phyloP scores from a whole-genome alignment of 2,329 filamentous ascomycete genomes.

The Ustilaginoidea virens region DNA sequence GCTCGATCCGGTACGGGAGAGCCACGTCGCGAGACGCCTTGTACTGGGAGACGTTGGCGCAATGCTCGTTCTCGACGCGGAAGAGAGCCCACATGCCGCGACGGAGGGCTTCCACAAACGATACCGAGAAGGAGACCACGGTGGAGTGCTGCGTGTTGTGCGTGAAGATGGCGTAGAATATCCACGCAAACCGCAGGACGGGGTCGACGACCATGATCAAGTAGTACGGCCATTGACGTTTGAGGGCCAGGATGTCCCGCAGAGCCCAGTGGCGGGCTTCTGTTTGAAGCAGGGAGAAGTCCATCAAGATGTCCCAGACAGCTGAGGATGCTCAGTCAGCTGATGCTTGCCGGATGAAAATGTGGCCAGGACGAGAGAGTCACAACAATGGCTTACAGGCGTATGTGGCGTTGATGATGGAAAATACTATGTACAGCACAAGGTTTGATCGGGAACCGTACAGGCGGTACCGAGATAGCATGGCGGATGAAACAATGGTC shows the following conservation, averaged over 20 bases:
- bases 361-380: neutral
- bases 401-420: slow-evolving; percentile 70
- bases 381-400: slow-evolving; percentile 58
- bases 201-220: slow-evolving; percentile 69
- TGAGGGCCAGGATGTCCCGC: slow-evolving; percentile 67
- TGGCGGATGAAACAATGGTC: slow-evolving; percentile 66
- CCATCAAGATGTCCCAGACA: slow-evolving; percentile 92
- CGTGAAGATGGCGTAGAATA: slow-evolving; percentile 79
- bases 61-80: slow-evolving; percentile 96
- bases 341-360: neutral
- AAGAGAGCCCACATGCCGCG: slow-evolving; percentile 85
- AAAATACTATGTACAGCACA: slow-evolving; percentile 65
- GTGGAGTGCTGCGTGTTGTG: slow-evolving; percentile 70
- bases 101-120: slow-evolving; percentile 65
- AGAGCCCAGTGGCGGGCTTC: slow-evolving; percentile 52
- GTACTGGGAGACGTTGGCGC: slow-evolving; percentile 77
- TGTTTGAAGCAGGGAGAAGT: slow-evolving; percentile 80
- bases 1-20: slow-evolving; percentile 58
- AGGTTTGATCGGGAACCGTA: slow-evolving; percentile 38
- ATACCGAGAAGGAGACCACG: slow-evolving; percentile 63
- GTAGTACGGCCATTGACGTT: slow-evolving; percentile 73
- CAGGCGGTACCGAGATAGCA: slow-evolving; percentile 72
- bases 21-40: slow-evolving; percentile 80
- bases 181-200: slow-evolving; percentile 81
- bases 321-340: slow-evolving; percentile 24